These are phyloP conservation scores for Neurospora tetraspora DNA, from an alignment of 495 filamentous ascomycete species.

Conservation along the genomic window DNA sequence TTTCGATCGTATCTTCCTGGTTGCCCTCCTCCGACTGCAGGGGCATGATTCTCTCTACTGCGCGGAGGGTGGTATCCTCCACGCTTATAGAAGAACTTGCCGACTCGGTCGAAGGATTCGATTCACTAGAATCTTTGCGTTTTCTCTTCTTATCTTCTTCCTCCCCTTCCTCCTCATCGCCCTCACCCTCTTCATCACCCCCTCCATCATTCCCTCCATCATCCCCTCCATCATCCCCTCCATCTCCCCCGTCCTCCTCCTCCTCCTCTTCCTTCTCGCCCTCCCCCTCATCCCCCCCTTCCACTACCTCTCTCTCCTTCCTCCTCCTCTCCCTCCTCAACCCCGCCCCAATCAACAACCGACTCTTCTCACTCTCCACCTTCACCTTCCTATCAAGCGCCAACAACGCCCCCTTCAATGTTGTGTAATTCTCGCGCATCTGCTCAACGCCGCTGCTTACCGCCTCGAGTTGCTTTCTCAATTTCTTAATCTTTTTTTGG, in stretches of 20 bases:
- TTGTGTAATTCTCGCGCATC: too few relatives aligned
- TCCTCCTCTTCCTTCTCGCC: background rate
- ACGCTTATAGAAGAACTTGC: background rate
- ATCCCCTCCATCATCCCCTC: background rate
- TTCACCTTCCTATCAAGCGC: background rate
- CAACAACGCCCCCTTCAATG: too few relatives aligned
- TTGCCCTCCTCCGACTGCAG: background rate
- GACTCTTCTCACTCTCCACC: background rate
- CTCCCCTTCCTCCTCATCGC: background rate
- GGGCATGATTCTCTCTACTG: background rate
- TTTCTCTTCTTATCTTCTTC: background rate
- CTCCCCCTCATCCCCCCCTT: too few relatives aligned
- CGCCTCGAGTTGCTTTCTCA: background rate
- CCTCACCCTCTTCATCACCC: background rate
- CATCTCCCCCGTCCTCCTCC: background rate
- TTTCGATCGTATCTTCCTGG: background rate
- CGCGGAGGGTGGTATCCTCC: background rate
- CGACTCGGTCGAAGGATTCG: background rate
- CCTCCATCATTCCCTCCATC: too few relatives aligned
- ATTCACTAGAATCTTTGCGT: background rate
- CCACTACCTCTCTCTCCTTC: background rate
- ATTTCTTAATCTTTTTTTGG: background rate
- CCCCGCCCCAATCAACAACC: background rate
- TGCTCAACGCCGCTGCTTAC: background rate
- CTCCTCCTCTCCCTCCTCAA: too few relatives aligned